A percentile compares a stretch with the other conserved stretches of the same genome.
phyloP scores from a whole-genome alignment of 73 alveolate species.

The Paramecium pentaurelia region DNA sequence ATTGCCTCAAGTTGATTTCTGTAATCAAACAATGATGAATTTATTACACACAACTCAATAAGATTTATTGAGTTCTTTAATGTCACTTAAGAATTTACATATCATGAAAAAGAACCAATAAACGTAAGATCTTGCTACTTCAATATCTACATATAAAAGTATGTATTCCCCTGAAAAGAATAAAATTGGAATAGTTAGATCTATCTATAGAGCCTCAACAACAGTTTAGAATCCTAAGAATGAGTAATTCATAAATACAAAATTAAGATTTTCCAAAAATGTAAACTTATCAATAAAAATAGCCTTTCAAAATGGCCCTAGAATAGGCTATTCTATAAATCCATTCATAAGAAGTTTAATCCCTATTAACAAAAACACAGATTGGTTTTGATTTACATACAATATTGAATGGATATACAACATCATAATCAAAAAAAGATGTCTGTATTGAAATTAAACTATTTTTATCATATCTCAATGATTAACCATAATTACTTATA shows the following conservation, averaged over 20 bases:
- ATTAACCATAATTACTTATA: neutral
- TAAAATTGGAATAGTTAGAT: conserved; percentile 7
- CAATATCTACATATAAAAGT: conserved; percentile 9
- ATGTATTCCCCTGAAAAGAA: neutral
- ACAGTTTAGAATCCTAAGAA: neutral
- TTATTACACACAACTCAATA: neutral
- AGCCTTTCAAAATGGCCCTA: neutral
- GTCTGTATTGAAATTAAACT: neutral
- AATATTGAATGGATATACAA: neutral
- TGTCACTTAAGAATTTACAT: neutral
- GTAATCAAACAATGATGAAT: conserved; percentile 7
- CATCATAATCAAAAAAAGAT: neutral
- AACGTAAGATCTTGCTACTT: neutral
- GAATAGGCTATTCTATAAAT: conserved; percentile 13
- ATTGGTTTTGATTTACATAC: conserved; percentile 1
- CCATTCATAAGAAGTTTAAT: neutral
- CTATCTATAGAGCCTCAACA: neutral
- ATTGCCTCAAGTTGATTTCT: neutral
- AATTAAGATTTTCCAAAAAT: neutral
- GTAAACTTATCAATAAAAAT: neutral
- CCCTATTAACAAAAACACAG: neutral
- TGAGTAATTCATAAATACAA: neutral
- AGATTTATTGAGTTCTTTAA: neutral
- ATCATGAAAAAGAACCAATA: neutral
- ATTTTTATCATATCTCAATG: neutral